Evolutionary conservation across 345 rosid genomes (phyloP).

Genomic region (Eucalyptus erythrocorys): DNA sequence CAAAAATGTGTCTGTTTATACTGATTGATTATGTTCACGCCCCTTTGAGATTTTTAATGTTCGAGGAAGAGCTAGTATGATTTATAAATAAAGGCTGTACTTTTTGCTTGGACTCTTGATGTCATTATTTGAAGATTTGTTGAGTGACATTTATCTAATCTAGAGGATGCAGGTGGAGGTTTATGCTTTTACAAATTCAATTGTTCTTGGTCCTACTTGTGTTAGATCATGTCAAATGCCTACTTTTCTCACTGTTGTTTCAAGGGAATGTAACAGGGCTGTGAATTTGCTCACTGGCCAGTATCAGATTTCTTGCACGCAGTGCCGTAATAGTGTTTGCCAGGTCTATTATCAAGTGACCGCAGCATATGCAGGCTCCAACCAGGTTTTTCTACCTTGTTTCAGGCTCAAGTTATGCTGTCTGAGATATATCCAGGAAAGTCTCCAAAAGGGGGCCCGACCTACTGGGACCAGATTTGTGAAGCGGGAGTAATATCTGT

Average conservation of each 20-base stretch:
- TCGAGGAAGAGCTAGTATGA: neutral
- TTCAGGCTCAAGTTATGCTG: constrained; percentile 82
- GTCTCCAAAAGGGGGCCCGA: constrained; percentile 71
- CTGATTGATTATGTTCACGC: neutral
- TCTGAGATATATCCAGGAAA: constrained; percentile 98
- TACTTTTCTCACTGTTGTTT: neutral
- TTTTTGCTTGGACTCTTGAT: neutral
- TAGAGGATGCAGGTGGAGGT: neutral
- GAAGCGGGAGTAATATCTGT: constrained; percentile 76
- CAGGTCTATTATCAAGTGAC: neutral
- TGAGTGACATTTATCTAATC: neutral
- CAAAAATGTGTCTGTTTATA: neutral
- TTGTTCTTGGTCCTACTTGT: neutral
- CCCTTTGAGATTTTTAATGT: neutral
- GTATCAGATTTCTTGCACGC: neutral
- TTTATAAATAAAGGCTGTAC: neutral
- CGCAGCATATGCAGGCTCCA: neutral
- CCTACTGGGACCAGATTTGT: constrained; percentile 88
- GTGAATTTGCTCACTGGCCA: neutral
- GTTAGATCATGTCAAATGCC: neutral
- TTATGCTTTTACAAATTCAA: neutral
- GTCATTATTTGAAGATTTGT: neutral
- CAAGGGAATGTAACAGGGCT: neutral
- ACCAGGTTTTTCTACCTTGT: neutral
- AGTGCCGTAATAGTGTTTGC: neutral